Base-by-base conservation (phyloP, 176 grass and related monocot genomes). In the Rhynchospora pubera region DNA sequence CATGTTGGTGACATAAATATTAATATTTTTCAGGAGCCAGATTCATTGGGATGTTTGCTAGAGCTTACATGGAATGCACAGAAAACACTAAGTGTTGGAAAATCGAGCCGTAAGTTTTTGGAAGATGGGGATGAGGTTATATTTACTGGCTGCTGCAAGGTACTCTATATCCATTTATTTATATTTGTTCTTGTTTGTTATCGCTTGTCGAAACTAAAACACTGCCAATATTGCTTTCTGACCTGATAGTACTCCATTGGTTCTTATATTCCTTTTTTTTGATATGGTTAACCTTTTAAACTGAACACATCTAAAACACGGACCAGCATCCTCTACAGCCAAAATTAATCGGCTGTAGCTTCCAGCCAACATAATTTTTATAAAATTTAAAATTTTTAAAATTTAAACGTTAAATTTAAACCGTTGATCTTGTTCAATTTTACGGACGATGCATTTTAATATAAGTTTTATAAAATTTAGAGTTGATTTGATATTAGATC, bases 101-200 rank as follows among this genome's bases (percentile, higher is more conserved):
- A 91, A 64, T 88, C 59, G 5, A 86, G 23, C 24, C 91, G 87
- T n/a, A 95, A 87, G 84, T 95, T 87, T 85, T 85, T 95, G 24
- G 84, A 99, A 90, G 96, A 99, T 93, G 92, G 92, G 14, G 96
- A 99, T 85, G 93, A 95, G 80, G 89, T 99, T 79, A 91, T 93
- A 74, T 80, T 99, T 83, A 93, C 87, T 9, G 96, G 87, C 10
- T 95, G 93, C 62, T 95, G 92, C 93, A 87, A 99, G 96, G 96
- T 95, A 73, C 28, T 57, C 59, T 23, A 7, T 59, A 30, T 57
- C 11, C 2, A 22, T 6, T 65, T 65, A 64, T 26, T 79, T 62
- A 16, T 30, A 67, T 63, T 52, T 61, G 4, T 79, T 67, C 58
- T 26, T 79, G 34, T 55, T 55, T 56, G 15, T 69, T 10, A 44